Evolutionary conservation across 371 early-diverging fungal species (phyloP).

Genomic region (Basidiobolus meristosporus): DNA sequence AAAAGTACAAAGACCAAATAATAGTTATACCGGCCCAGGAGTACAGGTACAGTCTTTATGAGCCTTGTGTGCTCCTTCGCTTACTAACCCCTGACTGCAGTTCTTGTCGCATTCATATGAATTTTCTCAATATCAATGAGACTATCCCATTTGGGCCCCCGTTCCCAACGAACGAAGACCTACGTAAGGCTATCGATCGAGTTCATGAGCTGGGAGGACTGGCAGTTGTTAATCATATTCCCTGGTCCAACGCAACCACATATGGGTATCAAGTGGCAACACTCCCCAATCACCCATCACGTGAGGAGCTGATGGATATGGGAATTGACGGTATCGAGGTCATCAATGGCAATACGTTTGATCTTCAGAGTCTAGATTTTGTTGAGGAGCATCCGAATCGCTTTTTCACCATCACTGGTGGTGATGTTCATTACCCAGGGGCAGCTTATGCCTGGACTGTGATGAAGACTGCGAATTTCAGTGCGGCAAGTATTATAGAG

Average conservation of each 20-base stretch:
- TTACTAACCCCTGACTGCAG: conserved; percentile 7
- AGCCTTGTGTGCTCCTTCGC: background rate
- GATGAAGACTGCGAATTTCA: conserved; percentile 21
- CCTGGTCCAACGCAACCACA: conserved; percentile 53
- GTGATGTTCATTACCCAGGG: conserved; percentile 46
- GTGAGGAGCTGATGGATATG: conserved; percentile 23
- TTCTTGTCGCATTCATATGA: conserved; percentile 61
- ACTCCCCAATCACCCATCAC: conserved; percentile 40
- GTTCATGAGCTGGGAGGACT: conserved; percentile 49
- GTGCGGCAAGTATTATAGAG: conserved; percentile 23
- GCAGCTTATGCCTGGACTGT: conserved; percentile 40
- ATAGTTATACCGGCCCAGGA: conserved; percentile 56
- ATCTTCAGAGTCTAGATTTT: conserved; percentile 28
- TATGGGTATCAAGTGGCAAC: conserved; percentile 27
- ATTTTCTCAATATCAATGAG: conserved; percentile 49
- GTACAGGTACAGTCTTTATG: conserved; percentile 17
- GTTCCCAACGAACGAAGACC: conserved; percentile 37
- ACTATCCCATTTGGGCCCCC: conserved; percentile 29
- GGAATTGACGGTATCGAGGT: conserved; percentile 21
- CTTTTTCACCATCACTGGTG: conserved; percentile 32
- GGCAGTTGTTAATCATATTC: conserved; percentile 60
- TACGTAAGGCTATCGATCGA: conserved; percentile 29
- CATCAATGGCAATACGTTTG: conserved; percentile 36
- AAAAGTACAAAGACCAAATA: conserved; percentile 26
- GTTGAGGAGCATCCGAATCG: conserved; percentile 7